Percentiles rank a stretch among this genome's conserved stretches.
These are phyloP conservation scores for Aspergillus novofumigatus DNA, from an alignment of 2,329 filamentous ascomycete genomes.

Conservation along the genomic window DNA sequence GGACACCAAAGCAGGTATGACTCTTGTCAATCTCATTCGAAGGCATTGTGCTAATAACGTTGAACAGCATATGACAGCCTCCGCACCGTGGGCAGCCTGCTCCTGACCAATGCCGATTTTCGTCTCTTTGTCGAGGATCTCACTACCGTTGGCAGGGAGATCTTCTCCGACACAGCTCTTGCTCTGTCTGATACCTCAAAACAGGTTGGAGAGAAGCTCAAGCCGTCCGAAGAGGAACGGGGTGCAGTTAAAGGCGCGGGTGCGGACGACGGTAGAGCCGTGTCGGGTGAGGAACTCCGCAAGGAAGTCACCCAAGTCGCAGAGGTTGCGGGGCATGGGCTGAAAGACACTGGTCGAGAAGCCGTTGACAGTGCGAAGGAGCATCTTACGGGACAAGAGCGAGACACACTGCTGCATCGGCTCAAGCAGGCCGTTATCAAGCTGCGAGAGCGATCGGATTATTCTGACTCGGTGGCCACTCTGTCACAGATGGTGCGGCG, in stretches of 20 bases:
- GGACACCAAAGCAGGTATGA: conserved; percentile 63
- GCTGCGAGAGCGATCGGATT: conserved; percentile 72
- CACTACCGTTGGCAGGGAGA: conserved; percentile 71
- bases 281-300: conserved; percentile 60
- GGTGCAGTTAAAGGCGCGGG: conserved; percentile 47
- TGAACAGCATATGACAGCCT: conserved; percentile 70
- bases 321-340: conserved; percentile 33
- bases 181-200: conserved; percentile 72
- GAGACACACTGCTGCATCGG: conserved; percentile 66
- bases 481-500: conserved; percentile 70
- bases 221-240: conserved; percentile 62
- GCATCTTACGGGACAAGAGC: conserved; percentile 68
- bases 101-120: conserved; percentile 87
- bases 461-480: conserved; percentile 79
- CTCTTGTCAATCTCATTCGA: neutral
- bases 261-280: conserved; percentile 46
- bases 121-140: conserved; percentile 79
- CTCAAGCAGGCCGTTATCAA: conserved; percentile 72
- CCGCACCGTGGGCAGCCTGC: conserved; percentile 75
- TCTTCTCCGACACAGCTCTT: conserved; percentile 82
- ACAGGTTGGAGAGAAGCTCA: conserved; percentile 67
- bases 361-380: conserved; percentile 68
- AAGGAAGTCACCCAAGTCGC: conserved; percentile 53
- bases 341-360: conserved; percentile 45
- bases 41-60: conserved; percentile 3